A percentile compares a stretch with the other conserved stretches of the same genome.
These are phyloP conservation scores for Edaphochlamys debaryana DNA, from an alignment of 139 green algal species.

Conservation along the genomic window DNA sequence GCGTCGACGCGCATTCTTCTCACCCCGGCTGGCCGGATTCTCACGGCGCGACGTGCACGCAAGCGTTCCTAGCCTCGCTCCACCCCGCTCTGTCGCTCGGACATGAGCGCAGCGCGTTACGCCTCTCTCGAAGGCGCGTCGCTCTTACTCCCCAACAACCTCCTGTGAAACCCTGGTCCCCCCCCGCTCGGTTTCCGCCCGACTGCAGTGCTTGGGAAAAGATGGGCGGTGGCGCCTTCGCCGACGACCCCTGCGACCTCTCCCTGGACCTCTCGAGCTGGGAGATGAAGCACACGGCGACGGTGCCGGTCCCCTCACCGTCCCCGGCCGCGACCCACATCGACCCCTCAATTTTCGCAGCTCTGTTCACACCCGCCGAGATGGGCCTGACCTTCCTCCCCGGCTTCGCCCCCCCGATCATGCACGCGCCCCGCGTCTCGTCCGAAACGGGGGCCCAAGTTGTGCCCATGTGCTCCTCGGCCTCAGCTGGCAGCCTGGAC, in stretches of 20 bases:
- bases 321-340: neutral
- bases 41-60: too few relatives aligned
- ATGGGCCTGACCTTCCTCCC: constrained; percentile 5
- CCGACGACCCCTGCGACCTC: neutral
- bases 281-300: constrained; percentile 13
- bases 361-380: constrained; percentile 6
- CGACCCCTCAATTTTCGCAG: constrained; percentile 10
- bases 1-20: too few relatives aligned
- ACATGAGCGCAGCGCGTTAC: too few relatives aligned
- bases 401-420: neutral
- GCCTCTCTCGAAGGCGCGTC: too few relatives aligned
- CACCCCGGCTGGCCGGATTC: too few relatives aligned
- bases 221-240: too few relatives aligned
- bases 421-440: neutral
- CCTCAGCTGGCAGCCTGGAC: neutral
- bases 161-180: too few relatives aligned
- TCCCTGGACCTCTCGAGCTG: constrained; percentile 16
- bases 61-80: too few relatives aligned
- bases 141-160: too few relatives aligned
- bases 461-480: constrained; percentile 1
- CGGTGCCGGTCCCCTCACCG: neutral
- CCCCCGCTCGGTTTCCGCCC: too few relatives aligned
- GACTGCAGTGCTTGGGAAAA: too few relatives aligned
- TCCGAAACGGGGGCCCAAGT: neutral
- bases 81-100: too few relatives aligned